phyloP scores from a whole-genome alignment of 2,329 filamentous ascomycete species.

The Colletotrichum sp. region DNA sequence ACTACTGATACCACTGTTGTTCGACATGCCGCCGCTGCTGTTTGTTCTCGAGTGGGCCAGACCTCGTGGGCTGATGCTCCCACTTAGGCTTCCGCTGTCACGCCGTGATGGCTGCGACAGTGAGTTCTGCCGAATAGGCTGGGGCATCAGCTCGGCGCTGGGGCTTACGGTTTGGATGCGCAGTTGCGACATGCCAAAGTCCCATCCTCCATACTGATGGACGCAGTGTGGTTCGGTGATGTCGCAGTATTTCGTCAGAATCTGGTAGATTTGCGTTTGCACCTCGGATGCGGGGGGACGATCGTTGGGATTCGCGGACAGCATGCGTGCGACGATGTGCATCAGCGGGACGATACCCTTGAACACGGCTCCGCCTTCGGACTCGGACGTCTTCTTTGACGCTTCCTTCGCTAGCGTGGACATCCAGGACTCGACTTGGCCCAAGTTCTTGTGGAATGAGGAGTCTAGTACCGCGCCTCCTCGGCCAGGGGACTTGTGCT shows the following conservation, averaged over 20 bases:
- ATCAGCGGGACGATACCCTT: conserved; percentile 57
- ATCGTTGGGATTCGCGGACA: conserved; percentile 54
- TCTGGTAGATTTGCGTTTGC: conserved; percentile 55
- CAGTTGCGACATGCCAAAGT: conserved; percentile 31
- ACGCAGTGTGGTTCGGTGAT: conserved; percentile 58
- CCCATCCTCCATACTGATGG: conserved; percentile 47
- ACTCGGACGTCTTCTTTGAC: conserved; percentile 43
- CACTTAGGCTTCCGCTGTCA: conserved; percentile 18
- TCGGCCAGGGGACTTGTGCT: conserved; percentile 62
- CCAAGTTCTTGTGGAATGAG: conserved; percentile 74
- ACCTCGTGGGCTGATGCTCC: conserved; percentile 24
- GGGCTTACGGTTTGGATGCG: conserved; percentile 18
- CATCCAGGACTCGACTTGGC: conserved; percentile 74
- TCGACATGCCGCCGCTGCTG: conserved; percentile 39
- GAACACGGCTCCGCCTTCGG: conserved; percentile 49
- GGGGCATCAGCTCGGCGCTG: conserved; percentile 7
- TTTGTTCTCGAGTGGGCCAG: conserved; percentile 32
- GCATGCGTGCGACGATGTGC: conserved; percentile 58
- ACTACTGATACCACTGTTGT: conserved; percentile 34
- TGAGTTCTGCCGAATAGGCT: conserved; percentile 15
- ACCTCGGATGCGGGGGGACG: conserved; percentile 58
- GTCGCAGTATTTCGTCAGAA: conserved; percentile 52
- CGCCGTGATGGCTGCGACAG: conserved; percentile 17
- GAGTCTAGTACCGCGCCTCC: conserved; percentile 69
- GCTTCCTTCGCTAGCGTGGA: conserved; percentile 63